A percentile compares a stretch with the other conserved stretches of the same genome.
These are phyloP conservation scores for Boletus speciosus DNA, from an alignment of 768 basidiomycete genomes.

Conservation along the genomic window DNA sequence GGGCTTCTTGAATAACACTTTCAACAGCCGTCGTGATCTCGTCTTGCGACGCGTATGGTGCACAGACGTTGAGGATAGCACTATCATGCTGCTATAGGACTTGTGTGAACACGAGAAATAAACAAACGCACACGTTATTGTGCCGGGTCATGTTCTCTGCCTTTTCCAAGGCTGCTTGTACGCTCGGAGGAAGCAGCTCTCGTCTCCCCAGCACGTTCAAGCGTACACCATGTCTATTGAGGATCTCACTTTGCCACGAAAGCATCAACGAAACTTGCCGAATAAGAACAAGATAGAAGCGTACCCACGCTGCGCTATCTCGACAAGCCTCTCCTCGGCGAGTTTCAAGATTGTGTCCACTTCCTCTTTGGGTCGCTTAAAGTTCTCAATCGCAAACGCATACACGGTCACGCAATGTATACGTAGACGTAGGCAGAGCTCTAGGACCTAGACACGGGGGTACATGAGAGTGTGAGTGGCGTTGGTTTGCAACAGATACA, in stretches of 20 bases:
- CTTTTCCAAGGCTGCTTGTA: constrained; percentile 62
- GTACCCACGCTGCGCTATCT: constrained; percentile 80
- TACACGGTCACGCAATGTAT: constrained; percentile 89
- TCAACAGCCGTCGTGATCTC: constrained; percentile 82
- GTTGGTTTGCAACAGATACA: constrained; percentile 24
- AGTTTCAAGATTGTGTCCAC: constrained; percentile 87
- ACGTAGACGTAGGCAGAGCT: constrained; percentile 77
- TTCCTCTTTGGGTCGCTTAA: constrained; percentile 81
- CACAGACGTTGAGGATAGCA: constrained; percentile 86
- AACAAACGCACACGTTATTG: constrained; percentile 55
- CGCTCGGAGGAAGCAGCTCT: constrained; percentile 72
- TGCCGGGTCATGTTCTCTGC: constrained; percentile 77
- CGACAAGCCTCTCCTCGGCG: constrained; percentile 70
- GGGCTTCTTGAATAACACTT: constrained; percentile 30
- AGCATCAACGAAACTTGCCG: background rate
- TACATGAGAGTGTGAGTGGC: background rate
- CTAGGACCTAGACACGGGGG: constrained; percentile 59
- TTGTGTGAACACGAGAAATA: background rate
- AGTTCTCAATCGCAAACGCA: constrained; percentile 98
- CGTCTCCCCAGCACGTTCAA: constrained; percentile 78
- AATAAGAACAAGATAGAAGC: constrained; percentile 21
- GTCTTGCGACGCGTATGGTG: constrained; percentile 88
- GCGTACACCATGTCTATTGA: constrained; percentile 79
- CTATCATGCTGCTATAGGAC: constrained; percentile 38
- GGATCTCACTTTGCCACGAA: constrained; percentile 56